These are phyloP conservation scores for Blastocystis sp. DNA, from an alignment of 352 stramenopile genomes.

Conservation along the genomic window DNA sequence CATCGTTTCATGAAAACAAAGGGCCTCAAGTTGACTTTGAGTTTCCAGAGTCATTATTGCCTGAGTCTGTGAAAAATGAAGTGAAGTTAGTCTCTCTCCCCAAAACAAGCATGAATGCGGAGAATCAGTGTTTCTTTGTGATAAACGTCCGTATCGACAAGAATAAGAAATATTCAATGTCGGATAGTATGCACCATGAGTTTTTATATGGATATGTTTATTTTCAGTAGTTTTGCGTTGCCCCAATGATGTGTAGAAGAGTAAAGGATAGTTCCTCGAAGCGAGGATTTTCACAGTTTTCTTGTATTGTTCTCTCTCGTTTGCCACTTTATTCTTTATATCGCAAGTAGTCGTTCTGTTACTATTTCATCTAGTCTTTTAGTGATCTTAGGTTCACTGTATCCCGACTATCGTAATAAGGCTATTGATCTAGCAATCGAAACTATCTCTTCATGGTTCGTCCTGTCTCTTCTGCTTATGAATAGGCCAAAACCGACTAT, in stretches of 20 bases:
- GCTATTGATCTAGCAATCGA: background rate
- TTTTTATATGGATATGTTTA: background rate
- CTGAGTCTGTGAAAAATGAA: background rate
- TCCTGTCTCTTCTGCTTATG: background rate
- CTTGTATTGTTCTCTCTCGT: background rate
- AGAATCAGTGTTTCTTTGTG: background rate
- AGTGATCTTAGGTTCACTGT: background rate
- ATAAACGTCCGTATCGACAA: background rate
- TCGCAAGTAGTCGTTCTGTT: background rate
- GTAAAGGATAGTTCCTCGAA: background rate
- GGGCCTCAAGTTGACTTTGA: background rate
- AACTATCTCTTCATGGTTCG: background rate
- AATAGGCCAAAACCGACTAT: background rate
- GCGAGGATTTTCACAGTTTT: background rate
- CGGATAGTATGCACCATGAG: background rate
- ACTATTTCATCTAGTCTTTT: background rate
- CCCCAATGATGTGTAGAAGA: background rate
- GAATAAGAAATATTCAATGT: background rate
- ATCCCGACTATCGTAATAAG: background rate
- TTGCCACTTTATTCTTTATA: conserved; percentile 1
- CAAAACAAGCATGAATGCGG: background rate
- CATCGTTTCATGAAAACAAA: background rate
- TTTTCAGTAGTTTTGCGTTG: background rate
- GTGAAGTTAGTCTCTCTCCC: background rate
- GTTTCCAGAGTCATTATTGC: background rate